phyloP scores from a whole-genome alignment of 495 filamentous ascomycete species.

The Niebla homalea region DNA sequence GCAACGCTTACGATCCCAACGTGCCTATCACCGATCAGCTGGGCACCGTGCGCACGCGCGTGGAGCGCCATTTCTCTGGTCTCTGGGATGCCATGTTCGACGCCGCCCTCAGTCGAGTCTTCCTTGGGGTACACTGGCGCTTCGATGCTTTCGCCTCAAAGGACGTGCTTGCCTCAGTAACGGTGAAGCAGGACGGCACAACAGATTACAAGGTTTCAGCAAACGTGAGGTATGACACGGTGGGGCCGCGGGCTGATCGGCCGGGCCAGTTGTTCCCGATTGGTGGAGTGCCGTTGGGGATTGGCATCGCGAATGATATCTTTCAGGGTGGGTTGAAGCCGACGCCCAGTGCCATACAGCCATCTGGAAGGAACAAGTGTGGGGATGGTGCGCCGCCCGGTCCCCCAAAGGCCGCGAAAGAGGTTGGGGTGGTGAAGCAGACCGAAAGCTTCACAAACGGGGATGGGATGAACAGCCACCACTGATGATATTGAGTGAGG shows the following conservation, averaged over 20 bases:
- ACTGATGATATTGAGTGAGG: too few species aligned
- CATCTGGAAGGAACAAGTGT: conserved; percentile 14
- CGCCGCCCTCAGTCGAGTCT: conserved; percentile 22
- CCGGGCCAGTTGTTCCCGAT: conserved; percentile 20
- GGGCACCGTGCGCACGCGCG: conserved; percentile 20
- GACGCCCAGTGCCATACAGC: conserved; percentile 17
- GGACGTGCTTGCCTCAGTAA: conserved; percentile 15
- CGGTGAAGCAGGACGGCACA: conserved; percentile 1
- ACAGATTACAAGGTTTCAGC: conserved; percentile 14
- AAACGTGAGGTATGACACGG: conserved; percentile 17
- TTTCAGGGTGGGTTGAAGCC: conserved; percentile 19
- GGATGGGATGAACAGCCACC: too few species aligned
- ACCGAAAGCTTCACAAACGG: too few species aligned
- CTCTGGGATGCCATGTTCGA: conserved; percentile 26
- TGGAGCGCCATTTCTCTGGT: conserved; percentile 13
- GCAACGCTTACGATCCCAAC: conserved; percentile 19
- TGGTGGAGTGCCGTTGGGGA: conserved; percentile 25
- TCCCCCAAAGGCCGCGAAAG: too few species aligned
- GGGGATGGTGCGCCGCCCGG: conserved; percentile 2
- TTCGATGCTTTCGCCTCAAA: conserved; percentile 22
- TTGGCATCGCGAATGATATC: conserved; percentile 26
- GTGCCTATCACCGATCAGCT: conserved; percentile 20
- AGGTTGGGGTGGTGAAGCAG: too few species aligned
- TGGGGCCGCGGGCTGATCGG: conserved; percentile 9
- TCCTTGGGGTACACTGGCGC: conserved; percentile 24